Evolutionary conservation across 108 stramenopile species (phyloP), one percentile per base, ranked within the genome.

Genomic region (Aureococcus anophagefferens): DNA sequence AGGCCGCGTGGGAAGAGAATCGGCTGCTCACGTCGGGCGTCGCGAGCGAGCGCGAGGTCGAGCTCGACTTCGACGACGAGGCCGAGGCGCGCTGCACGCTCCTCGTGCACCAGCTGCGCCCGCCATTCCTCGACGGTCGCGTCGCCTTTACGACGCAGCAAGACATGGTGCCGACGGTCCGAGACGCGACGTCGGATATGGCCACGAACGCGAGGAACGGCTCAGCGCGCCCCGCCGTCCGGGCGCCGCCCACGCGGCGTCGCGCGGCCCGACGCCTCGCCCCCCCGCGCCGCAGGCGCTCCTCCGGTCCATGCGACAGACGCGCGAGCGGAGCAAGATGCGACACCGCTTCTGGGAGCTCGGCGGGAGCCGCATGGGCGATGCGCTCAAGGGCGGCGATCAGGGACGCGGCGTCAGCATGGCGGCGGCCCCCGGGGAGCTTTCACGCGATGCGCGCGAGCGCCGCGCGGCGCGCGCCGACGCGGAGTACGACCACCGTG

Each of bases 311-410:
- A 59, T 59, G 51, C 51, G 51, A 1, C 7, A 59, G 51, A 4
- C 51, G 25, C 51, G 51, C 21, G 51, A 59, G 7, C 51, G 51
- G 51, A 1, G 3, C 21, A 59, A 59, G 51, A 96, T 96, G 95
- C 82, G 95, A 44, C 90, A 97, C 76, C 88, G 93, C 74, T 98
- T 97, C 81, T 98, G 98, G 98, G 96, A 98, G 80, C 77, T 98
- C 44, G 98, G 98, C 37, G 98, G 98, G 15, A 88, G 86, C 64
- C 80, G 88, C 35, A 96, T 96, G 93, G 97, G 95, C 68, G 72
- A 94, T 33, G 94, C 90, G 4, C 89, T 95, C 68, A 89, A 94
- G 32, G 83, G 93, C 32, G 83, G 81, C 73, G 84, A 84, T 35
- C n/a, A n/a, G n/a, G n/a, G n/a, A n/a, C 87, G 93, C 29, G 83